Base-by-base conservation (phyloP, 345 rosid species). In the Turritis glabra region DNA sequence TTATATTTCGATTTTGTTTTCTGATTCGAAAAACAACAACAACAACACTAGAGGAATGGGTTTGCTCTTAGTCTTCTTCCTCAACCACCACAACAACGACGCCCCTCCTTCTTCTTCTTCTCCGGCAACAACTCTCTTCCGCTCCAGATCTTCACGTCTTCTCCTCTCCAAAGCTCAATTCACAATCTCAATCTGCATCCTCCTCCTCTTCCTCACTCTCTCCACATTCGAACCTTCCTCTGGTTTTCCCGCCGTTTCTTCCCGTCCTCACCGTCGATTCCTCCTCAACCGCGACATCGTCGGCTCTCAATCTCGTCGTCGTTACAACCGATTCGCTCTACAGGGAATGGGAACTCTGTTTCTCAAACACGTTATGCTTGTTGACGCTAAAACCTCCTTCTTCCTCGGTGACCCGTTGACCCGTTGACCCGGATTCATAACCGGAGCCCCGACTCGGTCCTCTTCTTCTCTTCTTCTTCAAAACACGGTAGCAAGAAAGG, bases 21-120 rank as follows among this genome's bases (percentile, higher is more conserved):
- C 69, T 72, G 56, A 61, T 38, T 26, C 72, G 75, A 69, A 61
- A 57, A 3, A 37, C 40, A 35, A 35, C 40, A n/a, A n/a, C n/a
- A 61, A 37, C 51, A 74, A 12, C 14, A 59, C 12, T 53, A 19
- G 87, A 71, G 85, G 84, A 48, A 87, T 82, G 92, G 86, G 96
- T 48, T 76, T 94, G 2, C 87, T 94, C 72, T 69, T 91, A 2
- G 90, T 91, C 76, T 90, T 91, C 90, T 86, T 94, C 89, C 93
- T 89, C 0, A 89, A 84, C 14, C 84, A 80, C 60, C 44, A 48
- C 51, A 43, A 21, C 73, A 27, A 25, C 27, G 17, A 35, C 27
- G 71, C 78, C 8, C 38, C 70, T 38, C 55, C 75, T 69, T 0
- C 54, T 37, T 67, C 81, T 8, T 37, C 80, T 38, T 3, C 66